phyloP scores from a whole-genome alignment of 108 stramenopile species.

The Nitzschia putrida region DNA sequence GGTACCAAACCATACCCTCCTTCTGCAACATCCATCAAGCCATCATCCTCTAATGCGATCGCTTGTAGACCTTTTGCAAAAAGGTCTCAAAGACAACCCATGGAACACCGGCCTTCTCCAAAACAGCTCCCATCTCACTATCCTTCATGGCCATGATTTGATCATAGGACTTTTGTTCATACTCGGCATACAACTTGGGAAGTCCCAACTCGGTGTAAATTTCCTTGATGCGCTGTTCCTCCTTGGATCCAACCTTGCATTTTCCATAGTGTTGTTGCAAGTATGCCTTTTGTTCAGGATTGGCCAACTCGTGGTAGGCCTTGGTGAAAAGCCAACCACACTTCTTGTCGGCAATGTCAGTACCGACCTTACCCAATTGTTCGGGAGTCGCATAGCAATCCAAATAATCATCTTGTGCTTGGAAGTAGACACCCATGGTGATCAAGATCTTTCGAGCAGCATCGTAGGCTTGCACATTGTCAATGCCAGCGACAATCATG shows the following conservation, averaged over 20 bases:
- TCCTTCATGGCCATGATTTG: constrained; percentile 57
- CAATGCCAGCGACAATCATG: constrained; percentile 53
- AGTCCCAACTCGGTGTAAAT: constrained; percentile 79
- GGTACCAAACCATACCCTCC: too few species aligned
- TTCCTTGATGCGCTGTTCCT: constrained; percentile 52
- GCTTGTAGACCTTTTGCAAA: constrained; percentile 84
- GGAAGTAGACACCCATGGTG: constrained; percentile 97
- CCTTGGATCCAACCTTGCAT: constrained; percentile 54
- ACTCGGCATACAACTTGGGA: constrained; percentile 54
- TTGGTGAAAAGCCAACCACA: constrained; percentile 88
- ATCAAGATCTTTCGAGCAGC: constrained; percentile 43
- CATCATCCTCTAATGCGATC: constrained; percentile 56
- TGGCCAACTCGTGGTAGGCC: constrained; percentile 37
- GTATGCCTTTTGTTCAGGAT: constrained; percentile 23
- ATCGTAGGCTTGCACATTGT: constrained; percentile 33
- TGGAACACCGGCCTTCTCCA: constrained; percentile 49
- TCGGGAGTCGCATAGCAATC: constrained; percentile 96
- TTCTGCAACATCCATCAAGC: too few species aligned
- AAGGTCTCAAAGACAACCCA: constrained; percentile 69
- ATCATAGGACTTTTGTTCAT: constrained; percentile 71
- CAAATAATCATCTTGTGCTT: constrained; percentile 98
- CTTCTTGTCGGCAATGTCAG: constrained; percentile 99
- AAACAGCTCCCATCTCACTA: constrained; percentile 32
- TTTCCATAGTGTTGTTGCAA: constrained; percentile 76
- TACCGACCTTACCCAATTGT: constrained; percentile 97